Evolutionary conservation across 805 yeast genomes (phyloP).

Genomic region (Maudiozyma turicensis): DNA sequence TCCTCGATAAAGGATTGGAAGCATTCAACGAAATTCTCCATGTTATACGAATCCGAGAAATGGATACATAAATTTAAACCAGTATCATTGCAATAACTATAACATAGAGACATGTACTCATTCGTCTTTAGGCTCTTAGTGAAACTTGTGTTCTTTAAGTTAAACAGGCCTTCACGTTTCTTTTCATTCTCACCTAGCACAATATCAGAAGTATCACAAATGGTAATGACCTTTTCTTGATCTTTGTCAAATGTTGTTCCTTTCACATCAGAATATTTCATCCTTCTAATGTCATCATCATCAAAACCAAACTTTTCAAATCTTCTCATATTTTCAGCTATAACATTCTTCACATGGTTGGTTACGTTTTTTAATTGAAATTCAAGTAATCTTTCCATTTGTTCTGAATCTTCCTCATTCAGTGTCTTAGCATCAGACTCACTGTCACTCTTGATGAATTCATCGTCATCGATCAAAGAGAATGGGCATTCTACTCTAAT

Average conservation of each 20-base stretch:
- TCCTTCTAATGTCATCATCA: constrained; percentile 24
- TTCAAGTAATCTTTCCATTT: constrained; percentile 16
- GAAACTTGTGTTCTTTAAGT: constrained; percentile 15
- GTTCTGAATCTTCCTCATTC: constrained; percentile 8
- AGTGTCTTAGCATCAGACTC: constrained; percentile 1
- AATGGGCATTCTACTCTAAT: constrained; percentile 21
- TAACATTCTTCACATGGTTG: constrained; percentile 9
- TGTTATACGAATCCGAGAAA: constrained; percentile 19
- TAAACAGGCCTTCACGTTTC: constrained; percentile 4
- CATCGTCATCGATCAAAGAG: constrained; percentile 15
- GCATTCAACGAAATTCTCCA: constrained; percentile 23
- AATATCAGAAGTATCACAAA: constrained; percentile 21
- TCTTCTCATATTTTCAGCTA: constrained; percentile 12
- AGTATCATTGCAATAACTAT: constrained; percentile 11
- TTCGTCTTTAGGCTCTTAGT: constrained; percentile 16
- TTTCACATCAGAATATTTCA: constrained; percentile 15
- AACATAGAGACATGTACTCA: constrained; percentile 22
- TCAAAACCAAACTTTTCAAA: constrained; percentile 19
- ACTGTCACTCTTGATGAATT: constrained; percentile 2
- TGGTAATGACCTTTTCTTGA: constrained; percentile 14
- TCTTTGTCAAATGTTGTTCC: background rate
- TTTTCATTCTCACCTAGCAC: background rate
- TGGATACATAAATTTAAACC: constrained; percentile 24
- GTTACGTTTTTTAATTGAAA: constrained; percentile 19
- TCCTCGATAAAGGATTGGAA: constrained; percentile 23